Conservation (phyloP, 495 filamentous ascomycete species). For the Annulohypoxylon bovei region DNA sequence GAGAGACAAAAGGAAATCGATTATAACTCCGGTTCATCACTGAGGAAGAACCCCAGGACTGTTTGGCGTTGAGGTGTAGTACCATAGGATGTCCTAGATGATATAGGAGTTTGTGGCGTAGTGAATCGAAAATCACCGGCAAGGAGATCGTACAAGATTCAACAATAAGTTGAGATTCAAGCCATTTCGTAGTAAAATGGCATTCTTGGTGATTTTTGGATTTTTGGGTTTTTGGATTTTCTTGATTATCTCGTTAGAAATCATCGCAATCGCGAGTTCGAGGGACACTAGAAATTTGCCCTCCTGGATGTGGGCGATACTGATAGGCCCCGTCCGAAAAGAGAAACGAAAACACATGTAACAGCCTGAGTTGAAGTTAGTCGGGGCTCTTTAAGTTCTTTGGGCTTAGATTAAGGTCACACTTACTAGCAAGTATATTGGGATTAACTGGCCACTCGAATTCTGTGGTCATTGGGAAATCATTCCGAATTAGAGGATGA, state of each 20-base stretch:
- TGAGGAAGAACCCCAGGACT: neutral
- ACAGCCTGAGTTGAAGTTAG: constrained; percentile 7
- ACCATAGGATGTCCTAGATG: neutral
- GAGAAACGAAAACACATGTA: constrained; percentile 1
- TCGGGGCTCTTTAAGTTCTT: neutral
- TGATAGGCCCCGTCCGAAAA: neutral
- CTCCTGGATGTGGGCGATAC: neutral
- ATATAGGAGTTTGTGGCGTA: constrained; percentile 11
- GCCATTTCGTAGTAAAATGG: constrained; percentile 14
- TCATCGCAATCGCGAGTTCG: neutral
- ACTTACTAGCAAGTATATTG: constrained; percentile 13
- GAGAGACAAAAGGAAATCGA: neutral
- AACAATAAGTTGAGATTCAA: constrained; percentile 7
- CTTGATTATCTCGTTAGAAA: neutral
- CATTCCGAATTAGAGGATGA: neutral
- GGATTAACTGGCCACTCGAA: neutral
- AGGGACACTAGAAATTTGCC: neutral
- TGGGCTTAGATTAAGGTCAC: neutral
- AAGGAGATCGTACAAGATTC: constrained; percentile 7
- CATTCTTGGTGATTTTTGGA: constrained; percentile 13
- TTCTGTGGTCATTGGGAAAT: constrained; percentile 2
- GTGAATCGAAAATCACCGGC: neutral
- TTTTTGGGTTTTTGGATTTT: constrained; percentile 12
- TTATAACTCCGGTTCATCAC: neutral
- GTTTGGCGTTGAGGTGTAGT: neutral